Evolutionary conservation across 495 filamentous ascomycete genomes (phyloP).

Genomic region (Glarea lozoyensis): DNA sequence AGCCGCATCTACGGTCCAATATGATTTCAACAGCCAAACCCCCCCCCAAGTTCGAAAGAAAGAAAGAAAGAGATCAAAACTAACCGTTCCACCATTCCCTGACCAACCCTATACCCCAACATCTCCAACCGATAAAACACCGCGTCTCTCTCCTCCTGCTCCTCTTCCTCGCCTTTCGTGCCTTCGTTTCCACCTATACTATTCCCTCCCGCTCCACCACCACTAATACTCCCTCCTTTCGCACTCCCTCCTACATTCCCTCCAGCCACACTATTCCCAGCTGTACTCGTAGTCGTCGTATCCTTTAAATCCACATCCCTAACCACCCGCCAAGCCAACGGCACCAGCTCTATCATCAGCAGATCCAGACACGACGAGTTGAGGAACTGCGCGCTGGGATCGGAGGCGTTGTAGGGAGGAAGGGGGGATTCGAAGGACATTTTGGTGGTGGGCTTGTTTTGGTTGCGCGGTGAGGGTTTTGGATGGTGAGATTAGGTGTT

Average conservation of each 20-base stretch:
- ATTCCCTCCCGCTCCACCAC: constrained; percentile 1
- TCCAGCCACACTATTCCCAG: constrained; percentile 3
- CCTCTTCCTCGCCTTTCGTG: constrained; percentile 62
- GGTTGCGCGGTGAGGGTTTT: background rate
- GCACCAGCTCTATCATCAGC: constrained; percentile 91
- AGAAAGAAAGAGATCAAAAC: constrained; percentile 17
- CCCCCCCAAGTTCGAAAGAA: too few relatives aligned
- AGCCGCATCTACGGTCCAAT: too few relatives aligned
- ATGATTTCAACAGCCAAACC: too few relatives aligned
- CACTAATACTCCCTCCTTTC: background rate
- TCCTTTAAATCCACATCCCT: constrained; percentile 38
- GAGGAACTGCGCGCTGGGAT: constrained; percentile 70
- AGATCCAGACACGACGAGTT: constrained; percentile 80
- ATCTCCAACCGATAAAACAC: constrained; percentile 78
- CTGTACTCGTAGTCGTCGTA: constrained; percentile 13
- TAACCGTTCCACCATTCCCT: constrained; percentile 87
- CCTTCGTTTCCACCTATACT: constrained; percentile 4
- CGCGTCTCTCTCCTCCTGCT: constrained; percentile 72
- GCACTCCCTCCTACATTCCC: too few relatives aligned
- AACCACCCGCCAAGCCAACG: constrained; percentile 78
- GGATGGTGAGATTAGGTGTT: background rate
- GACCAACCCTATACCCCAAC: constrained; percentile 84
- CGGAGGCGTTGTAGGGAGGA: constrained; percentile 62
- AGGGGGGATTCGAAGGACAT: constrained; percentile 74
- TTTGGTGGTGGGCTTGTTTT: constrained; percentile 6